Evolutionary conservation across 2,329 filamentous ascomycete genomes (phyloP).

Genomic region (Aspergillus sp.): DNA sequence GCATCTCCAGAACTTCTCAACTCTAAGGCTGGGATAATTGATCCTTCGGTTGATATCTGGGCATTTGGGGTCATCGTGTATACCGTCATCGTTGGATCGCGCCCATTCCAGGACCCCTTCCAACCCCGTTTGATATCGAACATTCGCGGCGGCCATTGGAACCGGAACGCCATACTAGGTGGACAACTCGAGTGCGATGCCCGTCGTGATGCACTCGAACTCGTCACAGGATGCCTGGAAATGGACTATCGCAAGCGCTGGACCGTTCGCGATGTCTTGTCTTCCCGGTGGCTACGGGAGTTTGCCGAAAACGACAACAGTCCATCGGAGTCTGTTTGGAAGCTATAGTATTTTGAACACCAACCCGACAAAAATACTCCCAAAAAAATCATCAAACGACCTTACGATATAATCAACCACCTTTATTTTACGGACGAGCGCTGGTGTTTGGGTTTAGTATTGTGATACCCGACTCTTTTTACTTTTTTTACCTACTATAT

Average conservation of each 20-base stretch:
- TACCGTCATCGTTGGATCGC: conserved; percentile 62
- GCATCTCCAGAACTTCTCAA: conserved; percentile 53
- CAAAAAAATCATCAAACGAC: conserved; percentile 16
- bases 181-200: conserved; percentile 42
- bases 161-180: conserved; percentile 54
- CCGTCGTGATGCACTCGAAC: conserved; percentile 55
- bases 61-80: conserved; percentile 68
- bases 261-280: conserved; percentile 61
- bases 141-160: conserved; percentile 65
- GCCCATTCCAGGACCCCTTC: conserved; percentile 67
- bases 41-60: conserved; percentile 67
- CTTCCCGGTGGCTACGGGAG: conserved; percentile 59
- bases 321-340: conserved; percentile 40
- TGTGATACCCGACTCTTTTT: conserved; percentile 37
- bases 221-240: conserved; percentile 64
- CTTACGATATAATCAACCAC: conserved; percentile 9
- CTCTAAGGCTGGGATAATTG: conserved; percentile 45
- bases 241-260: conserved; percentile 60
- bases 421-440: conserved; percentile 19
- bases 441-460: conserved; percentile 31
- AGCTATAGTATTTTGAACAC: conserved; percentile 31
- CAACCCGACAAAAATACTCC: not conserved
- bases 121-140: conserved; percentile 62
- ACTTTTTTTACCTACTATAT: not conserved
- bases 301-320: conserved; percentile 39